These are phyloP conservation scores for Talaromyces adpressus DNA, from an alignment of 495 filamentous ascomycete genomes.

Conservation along the genomic window DNA sequence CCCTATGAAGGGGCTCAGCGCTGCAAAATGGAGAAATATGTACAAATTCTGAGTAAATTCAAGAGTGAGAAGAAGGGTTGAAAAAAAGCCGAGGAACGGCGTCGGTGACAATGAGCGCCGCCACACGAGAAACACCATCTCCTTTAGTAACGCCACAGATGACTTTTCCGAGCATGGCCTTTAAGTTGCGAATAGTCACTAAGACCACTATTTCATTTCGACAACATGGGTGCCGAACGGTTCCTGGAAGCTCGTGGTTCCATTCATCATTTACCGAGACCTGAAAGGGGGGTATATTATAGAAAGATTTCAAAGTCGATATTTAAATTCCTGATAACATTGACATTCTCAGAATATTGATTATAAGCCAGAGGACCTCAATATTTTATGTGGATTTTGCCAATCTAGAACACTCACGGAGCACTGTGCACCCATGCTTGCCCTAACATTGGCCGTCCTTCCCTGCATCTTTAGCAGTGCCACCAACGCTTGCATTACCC, in stretches of 20 bases:
- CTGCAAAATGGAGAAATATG: background rate
- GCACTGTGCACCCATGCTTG: background rate
- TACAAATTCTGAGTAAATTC: background rate
- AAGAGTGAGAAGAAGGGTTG: background rate
- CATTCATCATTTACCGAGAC: background rate
- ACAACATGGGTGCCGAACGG: background rate
- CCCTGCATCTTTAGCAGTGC: background rate
- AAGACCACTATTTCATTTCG: background rate
- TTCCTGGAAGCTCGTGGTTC: background rate
- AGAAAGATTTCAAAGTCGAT: background rate
- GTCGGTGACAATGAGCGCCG: background rate
- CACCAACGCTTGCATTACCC: background rate
- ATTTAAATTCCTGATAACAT: background rate
- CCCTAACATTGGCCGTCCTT: background rate
- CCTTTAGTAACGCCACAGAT: background rate
- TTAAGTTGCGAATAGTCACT: background rate
- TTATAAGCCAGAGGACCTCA: background rate
- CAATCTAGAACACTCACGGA: background rate
- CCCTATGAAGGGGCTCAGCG: background rate
- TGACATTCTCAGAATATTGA: background rate
- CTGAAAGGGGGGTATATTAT: too few relatives aligned
- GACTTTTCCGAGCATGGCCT: background rate
- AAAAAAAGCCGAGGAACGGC: background rate
- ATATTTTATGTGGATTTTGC: background rate
- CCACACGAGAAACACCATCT: background rate